Base-by-base conservation (phyloP, 2,329 filamentous ascomycete species). In the Colletotrichum paranaense region DNA sequence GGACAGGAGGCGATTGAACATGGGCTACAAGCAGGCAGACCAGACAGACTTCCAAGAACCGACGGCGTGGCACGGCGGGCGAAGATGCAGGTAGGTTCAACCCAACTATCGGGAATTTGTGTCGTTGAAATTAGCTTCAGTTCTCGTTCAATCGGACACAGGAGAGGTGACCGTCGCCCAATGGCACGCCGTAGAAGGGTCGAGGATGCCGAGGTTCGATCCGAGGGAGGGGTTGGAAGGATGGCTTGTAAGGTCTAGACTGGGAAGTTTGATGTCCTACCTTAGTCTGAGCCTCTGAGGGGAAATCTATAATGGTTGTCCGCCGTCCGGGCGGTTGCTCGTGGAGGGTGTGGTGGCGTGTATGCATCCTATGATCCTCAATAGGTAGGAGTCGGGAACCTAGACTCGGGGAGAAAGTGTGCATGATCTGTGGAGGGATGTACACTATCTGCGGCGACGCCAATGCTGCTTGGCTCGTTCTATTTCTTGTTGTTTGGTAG, bases 121-220 rank as follows among this genome's bases (percentile, higher is more conserved):
- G 70, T 62, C 24, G 70, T 73, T 55, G 66, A 65, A 65, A 64
- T 60, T 60, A 73, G 55, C 66, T 69, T 60, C 66, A n/a, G 26
- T 24, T 12, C 24, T 58, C 59, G 14, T n/a, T 30, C 53, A 30
- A 24, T 38, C n/a, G 53, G 59, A 32, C 7, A 28, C 32, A 35
- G 28, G 16, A 56, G 38, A n/a, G 14, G 22, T 28, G 66, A 62
- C 28, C 24, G 26, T 56, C 46, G 62, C 16, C 72, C 72, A 74
- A 72, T 72, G 38, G 32, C 11, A 56, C 24, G 58, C 16, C 19
- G 53, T 30, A 67, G 52, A 60, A 59, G 30, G 38, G 53, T 28
- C 30, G 19, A 62, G 22, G 55, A 52, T 72, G 64, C 72, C 68
- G 72, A 74, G 72, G 63, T 72, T 64, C 46, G 59, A n/a, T 19